These are phyloP conservation scores for Galerina sulciceps DNA, from an alignment of 768 basidiomycete genomes.

Conservation along the genomic window DNA sequence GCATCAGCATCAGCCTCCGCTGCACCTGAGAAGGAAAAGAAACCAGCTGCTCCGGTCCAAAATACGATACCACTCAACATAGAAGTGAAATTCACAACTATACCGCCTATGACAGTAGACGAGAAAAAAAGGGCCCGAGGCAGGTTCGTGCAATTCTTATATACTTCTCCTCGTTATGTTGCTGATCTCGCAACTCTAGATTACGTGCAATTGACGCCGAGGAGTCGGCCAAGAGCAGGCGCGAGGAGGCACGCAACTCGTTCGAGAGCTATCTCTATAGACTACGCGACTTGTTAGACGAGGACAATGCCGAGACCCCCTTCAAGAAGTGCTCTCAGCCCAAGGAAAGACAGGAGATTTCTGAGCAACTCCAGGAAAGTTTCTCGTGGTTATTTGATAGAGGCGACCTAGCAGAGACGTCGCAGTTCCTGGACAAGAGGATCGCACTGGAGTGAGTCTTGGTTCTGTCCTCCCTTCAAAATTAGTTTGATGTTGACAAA, in stretches of 20 bases:
- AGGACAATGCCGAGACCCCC: slow-evolving; percentile 66
- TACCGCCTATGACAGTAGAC: slow-evolving; percentile 75
- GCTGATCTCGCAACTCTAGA: slow-evolving; percentile 40
- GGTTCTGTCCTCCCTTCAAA: background rate
- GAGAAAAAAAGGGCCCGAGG: slow-evolving; percentile 77
- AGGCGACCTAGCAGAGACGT: slow-evolving; percentile 82
- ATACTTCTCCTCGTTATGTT: background rate
- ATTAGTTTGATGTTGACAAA: background rate
- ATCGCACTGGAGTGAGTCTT: slow-evolving; percentile 79
- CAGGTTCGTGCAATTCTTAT: slow-evolving; percentile 54
- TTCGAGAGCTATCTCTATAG: slow-evolving; percentile 95
- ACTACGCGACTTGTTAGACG: slow-evolving; percentile 79
- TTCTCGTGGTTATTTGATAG: slow-evolving; percentile 84
- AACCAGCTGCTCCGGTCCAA: slow-evolving; percentile 41
- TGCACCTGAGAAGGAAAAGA: slow-evolving; percentile 37
- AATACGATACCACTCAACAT: slow-evolving; percentile 74
- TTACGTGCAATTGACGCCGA: slow-evolving; percentile 78
- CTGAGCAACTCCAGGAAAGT: slow-evolving; percentile 70
- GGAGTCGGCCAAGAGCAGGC: slow-evolving; percentile 75
- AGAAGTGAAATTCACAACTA: slow-evolving; percentile 62
- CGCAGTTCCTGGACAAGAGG: slow-evolving; percentile 75
- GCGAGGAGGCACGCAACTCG: slow-evolving; percentile 89
- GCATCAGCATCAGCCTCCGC: slow-evolving; percentile 45
- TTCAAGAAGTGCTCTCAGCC: slow-evolving; percentile 86
- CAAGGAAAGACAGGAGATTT: slow-evolving; percentile 69